Conservation (phyloP, 345 rosid genomes). For the Citrus maxima region DNA sequence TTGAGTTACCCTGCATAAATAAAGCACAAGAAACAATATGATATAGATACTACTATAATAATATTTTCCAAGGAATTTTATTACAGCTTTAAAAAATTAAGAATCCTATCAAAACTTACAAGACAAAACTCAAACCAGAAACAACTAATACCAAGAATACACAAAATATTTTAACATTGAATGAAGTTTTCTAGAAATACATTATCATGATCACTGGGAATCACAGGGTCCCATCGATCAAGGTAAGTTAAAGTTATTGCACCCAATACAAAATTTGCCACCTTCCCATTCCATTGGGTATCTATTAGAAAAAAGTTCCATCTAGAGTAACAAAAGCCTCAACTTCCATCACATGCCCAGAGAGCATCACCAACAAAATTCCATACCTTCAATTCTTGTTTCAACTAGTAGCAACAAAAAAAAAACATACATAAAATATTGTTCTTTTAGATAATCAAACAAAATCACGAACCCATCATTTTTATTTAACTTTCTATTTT, state of each 20-base stretch:
- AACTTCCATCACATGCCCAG: neutral
- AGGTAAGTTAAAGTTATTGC: neutral
- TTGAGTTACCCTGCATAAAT: slow-evolving; percentile 15
- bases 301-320: neutral
- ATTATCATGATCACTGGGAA: neutral
- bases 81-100: neutral
- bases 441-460: neutral
- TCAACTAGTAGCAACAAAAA: neutral
- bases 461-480: neutral
- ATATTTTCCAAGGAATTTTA: neutral
- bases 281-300: neutral
- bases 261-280: neutral
- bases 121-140: neutral
- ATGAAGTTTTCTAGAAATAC: neutral
- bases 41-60: neutral
- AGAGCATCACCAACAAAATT: neutral
- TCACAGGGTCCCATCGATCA: neutral
- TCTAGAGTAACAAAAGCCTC: neutral
- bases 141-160: neutral
- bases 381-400: neutral
- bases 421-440: neutral
- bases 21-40: neutral
- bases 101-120: neutral
- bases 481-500: neutral
- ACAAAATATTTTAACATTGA: neutral